Percentiles rank a stretch among this genome's conserved stretches.
phyloP scores from a whole-genome alignment of 2,329 filamentous ascomycete species.

The Microsporum ferrugineum region DNA sequence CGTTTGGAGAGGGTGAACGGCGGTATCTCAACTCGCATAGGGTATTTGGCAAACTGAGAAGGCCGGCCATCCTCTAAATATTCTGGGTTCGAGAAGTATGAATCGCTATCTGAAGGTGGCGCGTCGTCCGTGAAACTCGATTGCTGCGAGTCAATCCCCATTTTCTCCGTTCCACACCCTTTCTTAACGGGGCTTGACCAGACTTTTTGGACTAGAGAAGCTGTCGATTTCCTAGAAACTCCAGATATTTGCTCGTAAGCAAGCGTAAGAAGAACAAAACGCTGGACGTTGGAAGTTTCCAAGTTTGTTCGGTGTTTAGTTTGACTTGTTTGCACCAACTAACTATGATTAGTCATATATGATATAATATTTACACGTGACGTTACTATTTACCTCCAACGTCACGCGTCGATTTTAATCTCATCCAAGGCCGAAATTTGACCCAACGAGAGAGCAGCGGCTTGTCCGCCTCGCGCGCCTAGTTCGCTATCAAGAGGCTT shows the following conservation, averaged over 20 bases:
- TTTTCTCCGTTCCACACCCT: background rate
- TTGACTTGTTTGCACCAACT: background rate
- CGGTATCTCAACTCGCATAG: constrained; percentile 17
- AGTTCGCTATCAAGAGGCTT: background rate
- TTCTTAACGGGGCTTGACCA: background rate
- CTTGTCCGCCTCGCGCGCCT: background rate
- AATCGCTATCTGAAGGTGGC: constrained; percentile 9
- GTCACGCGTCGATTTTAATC: background rate
- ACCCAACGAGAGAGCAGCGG: background rate
- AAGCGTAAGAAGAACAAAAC: no score
- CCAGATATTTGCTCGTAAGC: no score
- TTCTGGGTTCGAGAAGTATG: constrained; percentile 7
- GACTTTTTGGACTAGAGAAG: background rate
- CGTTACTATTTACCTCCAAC: background rate
- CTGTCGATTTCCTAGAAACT: background rate
- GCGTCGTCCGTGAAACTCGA: background rate
- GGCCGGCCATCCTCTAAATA: background rate
- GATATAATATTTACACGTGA: background rate
- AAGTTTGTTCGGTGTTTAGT: background rate
- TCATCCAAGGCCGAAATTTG: no score
- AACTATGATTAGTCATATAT: background rate
- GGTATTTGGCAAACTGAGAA: constrained; percentile 13
- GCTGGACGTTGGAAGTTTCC: background rate
- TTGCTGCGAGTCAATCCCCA: background rate
- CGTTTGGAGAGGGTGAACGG: constrained; percentile 21